phyloP scores from a whole-genome alignment of 352 stramenopile species.

The Phytopythium chamaehyphon region DNA sequence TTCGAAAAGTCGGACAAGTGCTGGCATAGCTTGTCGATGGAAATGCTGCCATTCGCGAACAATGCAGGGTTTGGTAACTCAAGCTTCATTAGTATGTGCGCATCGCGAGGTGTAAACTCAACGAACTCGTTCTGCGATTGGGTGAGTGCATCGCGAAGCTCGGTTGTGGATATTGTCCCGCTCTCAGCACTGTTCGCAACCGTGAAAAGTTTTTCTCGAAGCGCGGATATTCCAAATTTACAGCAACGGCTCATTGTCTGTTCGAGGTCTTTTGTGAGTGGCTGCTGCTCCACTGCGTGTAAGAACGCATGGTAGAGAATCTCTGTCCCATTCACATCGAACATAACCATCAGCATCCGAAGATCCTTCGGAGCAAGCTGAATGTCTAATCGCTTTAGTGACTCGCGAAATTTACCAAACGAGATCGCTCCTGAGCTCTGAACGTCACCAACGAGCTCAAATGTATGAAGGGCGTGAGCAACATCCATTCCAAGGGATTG shows the following conservation, averaged over 20 bases:
- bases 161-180: conserved; percentile 28
- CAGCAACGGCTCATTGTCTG: conserved; percentile 27
- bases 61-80: conserved; percentile 7
- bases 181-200: conserved; percentile 29
- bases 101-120: conserved; percentile 34
- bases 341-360: conserved; percentile 42
- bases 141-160: conserved; percentile 41
- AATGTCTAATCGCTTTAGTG: conserved; percentile 27
- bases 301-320: conserved; percentile 53
- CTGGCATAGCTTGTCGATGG: conserved; percentile 30
- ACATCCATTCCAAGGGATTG: conserved; percentile 24
- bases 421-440: conserved; percentile 35
- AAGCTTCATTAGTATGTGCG: conserved; percentile 32
- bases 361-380: conserved; percentile 33
- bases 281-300: conserved; percentile 23
- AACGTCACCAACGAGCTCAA: conserved; percentile 42
- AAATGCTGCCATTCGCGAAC: conserved; percentile 12
- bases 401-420: conserved; percentile 40
- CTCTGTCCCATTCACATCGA: conserved; percentile 42
- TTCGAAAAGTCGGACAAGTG: conserved; percentile 28
- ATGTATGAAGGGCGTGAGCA: conserved; percentile 27
- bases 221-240: conserved; percentile 27
- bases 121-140: conserved; percentile 15
- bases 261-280: conserved; percentile 15
- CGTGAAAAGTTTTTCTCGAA: conserved; percentile 37